phyloP scores from a whole-genome alignment of 441 rosid species.

The Biscutella laevigata region DNA sequence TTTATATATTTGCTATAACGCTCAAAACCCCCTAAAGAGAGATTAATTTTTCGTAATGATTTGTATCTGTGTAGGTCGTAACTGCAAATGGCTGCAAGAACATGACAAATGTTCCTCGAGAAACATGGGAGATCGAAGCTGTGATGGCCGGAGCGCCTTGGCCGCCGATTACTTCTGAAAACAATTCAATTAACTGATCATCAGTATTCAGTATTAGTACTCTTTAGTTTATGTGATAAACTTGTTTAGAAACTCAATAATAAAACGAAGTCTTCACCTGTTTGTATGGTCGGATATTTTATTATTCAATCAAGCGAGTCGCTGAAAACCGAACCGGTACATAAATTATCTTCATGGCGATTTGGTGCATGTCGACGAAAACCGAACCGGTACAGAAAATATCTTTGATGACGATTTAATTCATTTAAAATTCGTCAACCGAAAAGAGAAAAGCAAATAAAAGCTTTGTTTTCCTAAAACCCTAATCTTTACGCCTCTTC shows the following conservation, averaged over 20 bases:
- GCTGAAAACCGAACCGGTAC: not conserved
- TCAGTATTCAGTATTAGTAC: not conserved
- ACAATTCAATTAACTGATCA: slow-evolving; percentile 19
- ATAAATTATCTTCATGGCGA: not conserved
- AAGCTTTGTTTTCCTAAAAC: slow-evolving; percentile 20
- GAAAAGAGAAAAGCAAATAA: not conserved
- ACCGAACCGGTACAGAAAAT: not conserved
- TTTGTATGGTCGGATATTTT: not conserved
- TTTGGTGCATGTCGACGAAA: not conserved
- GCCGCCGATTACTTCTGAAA: slow-evolving; percentile 28
- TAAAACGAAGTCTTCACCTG: not conserved
- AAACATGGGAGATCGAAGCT: slow-evolving; percentile 72
- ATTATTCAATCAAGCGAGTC: too few relatives aligned
- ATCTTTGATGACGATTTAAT: not conserved
- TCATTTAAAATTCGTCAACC: not conserved
- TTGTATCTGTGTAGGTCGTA: slow-evolving; percentile 33
- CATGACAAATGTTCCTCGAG: slow-evolving; percentile 75
- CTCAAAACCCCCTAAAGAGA: not conserved
- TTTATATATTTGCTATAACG: not conserved
- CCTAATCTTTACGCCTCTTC: slow-evolving; percentile 19
- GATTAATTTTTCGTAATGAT: too few relatives aligned
- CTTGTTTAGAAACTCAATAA: slow-evolving; percentile 3
- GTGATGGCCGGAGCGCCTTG: slow-evolving; percentile 84
- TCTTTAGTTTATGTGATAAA: not conserved
- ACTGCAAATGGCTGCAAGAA: slow-evolving; percentile 65